phyloP scores from a whole-genome alignment of 768 basidiomycete genomes.

The Rubroboletus satanas region DNA sequence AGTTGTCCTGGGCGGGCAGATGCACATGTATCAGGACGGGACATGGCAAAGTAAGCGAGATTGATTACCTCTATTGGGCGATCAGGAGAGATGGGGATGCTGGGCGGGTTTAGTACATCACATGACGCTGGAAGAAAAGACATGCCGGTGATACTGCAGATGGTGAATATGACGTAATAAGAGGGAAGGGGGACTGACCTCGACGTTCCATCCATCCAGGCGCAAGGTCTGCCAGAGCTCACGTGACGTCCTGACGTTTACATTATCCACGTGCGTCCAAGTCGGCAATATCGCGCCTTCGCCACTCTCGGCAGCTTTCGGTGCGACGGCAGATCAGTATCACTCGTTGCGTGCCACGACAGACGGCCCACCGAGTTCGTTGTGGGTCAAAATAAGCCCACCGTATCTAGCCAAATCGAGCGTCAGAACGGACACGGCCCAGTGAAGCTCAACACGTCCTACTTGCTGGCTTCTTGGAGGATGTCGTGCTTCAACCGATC shows the following conservation, averaged over 20 bases:
- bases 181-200: slow-evolving; percentile 42
- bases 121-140: slow-evolving; percentile 4
- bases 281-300: slow-evolving; percentile 85
- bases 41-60: slow-evolving; percentile 7
- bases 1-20: slow-evolving; percentile 63
- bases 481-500: slow-evolving; percentile 87
- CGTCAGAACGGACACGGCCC: slow-evolving; percentile 4
- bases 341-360: background rate
- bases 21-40: background rate
- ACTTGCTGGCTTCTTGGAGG: slow-evolving; percentile 76
- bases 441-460: background rate
- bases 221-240: slow-evolving; percentile 85
- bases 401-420: slow-evolving; percentile 58
- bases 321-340: slow-evolving; percentile 8
- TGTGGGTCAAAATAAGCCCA: slow-evolving; percentile 88
- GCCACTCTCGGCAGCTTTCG: slow-evolving; percentile 51
- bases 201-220: slow-evolving; percentile 86
- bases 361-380: slow-evolving; percentile 67
- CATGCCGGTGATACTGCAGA: slow-evolving; percentile 72
- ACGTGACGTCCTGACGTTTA: slow-evolving; percentile 79
- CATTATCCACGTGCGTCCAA: slow-evolving; percentile 86
- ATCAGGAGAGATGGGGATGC: slow-evolving; percentile 93
- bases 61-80: slow-evolving; percentile 76
- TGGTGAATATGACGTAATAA: slow-evolving; percentile 9
- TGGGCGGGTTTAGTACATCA: slow-evolving; percentile 28